Evolutionary conservation across 805 yeast species (phyloP).

Genomic region (Blastobotrys peoriensis): DNA sequence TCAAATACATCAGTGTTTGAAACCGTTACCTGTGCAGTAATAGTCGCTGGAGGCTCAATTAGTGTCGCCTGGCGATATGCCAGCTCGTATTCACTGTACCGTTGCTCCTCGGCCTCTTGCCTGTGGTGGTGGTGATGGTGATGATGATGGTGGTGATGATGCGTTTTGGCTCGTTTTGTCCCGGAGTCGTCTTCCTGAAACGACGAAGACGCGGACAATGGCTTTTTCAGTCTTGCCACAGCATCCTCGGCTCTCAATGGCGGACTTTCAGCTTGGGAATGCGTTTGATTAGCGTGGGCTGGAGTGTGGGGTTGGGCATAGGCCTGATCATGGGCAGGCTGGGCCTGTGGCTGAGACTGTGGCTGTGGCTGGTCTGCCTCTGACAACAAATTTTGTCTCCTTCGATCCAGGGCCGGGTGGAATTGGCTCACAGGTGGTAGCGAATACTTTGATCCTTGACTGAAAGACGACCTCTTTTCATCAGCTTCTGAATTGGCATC

Average conservation of each 20-base stretch:
- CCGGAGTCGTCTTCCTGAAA: conserved; percentile 6
- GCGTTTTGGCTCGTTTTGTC: neutral
- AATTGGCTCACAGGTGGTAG: conserved; percentile 26
- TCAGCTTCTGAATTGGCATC: neutral
- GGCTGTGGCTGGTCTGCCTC: neutral
- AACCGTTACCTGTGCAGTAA: conserved; percentile 27
- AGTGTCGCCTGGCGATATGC: neutral
- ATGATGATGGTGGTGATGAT: conserved; percentile 14
- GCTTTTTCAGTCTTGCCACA: conserved; percentile 28
- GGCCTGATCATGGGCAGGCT: no score
- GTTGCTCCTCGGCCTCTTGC: conserved; percentile 21
- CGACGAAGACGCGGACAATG: conserved; percentile 13
- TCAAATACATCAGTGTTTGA: conserved; percentile 37
- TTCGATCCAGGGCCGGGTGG: conserved; percentile 21
- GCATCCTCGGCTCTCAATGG: conserved; percentile 34
- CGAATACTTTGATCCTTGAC: conserved; percentile 10
- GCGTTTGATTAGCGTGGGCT: no score
- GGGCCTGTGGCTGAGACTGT: no score
- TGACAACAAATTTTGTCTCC: conserved; percentile 14
- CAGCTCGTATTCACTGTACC: conserved; percentile 6
- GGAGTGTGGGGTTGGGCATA: neutral
- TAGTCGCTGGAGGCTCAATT: conserved; percentile 15
- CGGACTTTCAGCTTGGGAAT: conserved; percentile 17
- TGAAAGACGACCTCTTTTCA: neutral
- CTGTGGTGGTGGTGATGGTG: conserved; percentile 25